A percentile compares a stretch with the other conserved stretches of the same genome.
These are phyloP conservation scores for Ilyonectria robusta DNA, from an alignment of 2,329 filamentous ascomycete genomes.

Conservation along the genomic window DNA sequence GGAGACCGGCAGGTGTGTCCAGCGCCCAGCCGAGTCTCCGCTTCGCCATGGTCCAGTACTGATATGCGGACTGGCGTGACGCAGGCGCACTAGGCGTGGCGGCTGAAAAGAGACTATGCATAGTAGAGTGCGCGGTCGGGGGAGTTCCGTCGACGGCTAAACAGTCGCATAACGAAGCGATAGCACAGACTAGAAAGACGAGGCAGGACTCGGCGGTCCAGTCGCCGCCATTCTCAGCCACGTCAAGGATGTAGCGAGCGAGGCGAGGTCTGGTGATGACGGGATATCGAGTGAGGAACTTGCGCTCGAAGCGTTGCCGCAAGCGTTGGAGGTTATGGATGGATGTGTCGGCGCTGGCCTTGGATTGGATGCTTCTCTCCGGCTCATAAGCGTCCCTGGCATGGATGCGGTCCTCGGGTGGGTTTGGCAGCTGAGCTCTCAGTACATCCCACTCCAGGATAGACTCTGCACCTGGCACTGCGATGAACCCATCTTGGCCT, in stretches of 20 bases:
- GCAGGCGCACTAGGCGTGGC: background rate
- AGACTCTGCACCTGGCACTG: background rate
- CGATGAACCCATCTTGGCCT: background rate
- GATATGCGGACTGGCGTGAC: background rate
- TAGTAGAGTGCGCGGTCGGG: background rate
- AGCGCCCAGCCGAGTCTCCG: constrained; percentile 11
- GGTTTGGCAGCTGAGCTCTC: background rate
- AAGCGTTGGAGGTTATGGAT: background rate
- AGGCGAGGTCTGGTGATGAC: background rate
- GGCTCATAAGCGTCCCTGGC: background rate
- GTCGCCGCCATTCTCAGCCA: constrained; percentile 1
- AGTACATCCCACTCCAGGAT: background rate
- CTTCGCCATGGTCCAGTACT: constrained; percentile 10
- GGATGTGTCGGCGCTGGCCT: constrained; percentile 4
- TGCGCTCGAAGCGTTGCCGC: constrained; percentile 1
- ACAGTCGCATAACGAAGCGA: constrained; percentile 4
- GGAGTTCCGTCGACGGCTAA: background rate
- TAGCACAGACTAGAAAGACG: constrained; percentile 3
- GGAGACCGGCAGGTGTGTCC: background rate
- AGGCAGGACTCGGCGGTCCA: constrained; percentile 8
- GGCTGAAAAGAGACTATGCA: background rate
- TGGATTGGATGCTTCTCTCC: constrained; percentile 6
- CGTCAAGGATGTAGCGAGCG: background rate
- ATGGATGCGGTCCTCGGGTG: background rate
- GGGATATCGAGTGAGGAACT: constrained; percentile 2